Percentiles rank a stretch among this genome's conserved stretches.
These are phyloP conservation scores for Ochromonas danica DNA, from an alignment of 108 stramenopile species.

Conservation along the genomic window DNA sequence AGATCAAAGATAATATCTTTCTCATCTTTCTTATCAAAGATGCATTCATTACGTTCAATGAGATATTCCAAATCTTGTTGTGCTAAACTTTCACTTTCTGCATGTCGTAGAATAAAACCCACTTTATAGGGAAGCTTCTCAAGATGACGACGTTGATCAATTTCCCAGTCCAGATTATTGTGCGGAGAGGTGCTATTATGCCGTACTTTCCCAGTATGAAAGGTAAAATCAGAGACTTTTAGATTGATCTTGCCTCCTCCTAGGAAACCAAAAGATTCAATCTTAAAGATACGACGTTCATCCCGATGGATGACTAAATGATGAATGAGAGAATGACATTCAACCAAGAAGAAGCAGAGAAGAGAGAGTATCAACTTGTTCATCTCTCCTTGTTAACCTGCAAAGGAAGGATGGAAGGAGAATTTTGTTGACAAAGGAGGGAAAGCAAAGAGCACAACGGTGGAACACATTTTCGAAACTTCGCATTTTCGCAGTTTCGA, in stretches of 20 bases:
- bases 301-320: constrained; percentile 43
- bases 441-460: too few relatives aligned
- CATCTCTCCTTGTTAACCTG: too few relatives aligned
- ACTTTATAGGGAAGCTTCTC: neutral
- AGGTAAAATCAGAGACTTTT: constrained; percentile 56
- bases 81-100: constrained; percentile 52
- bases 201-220: constrained; percentile 47
- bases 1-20: constrained; percentile 58
- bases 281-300: constrained; percentile 46
- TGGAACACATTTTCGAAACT: too few relatives aligned
- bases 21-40: constrained; percentile 55
- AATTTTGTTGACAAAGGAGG: too few relatives aligned
- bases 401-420: too few relatives aligned
- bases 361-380: too few relatives aligned
- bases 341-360: too few relatives aligned
- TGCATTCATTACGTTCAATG: constrained; percentile 58
- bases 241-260: constrained; percentile 70
- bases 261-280: constrained; percentile 79
- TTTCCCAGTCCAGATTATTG: neutral
- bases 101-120: constrained; percentile 41
- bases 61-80: constrained; percentile 57
- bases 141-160: constrained; percentile 12
- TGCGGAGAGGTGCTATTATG: constrained; percentile 32
- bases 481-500: too few relatives aligned
- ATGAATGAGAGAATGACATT: constrained; percentile 45